Evolutionary conservation across 2,329 filamentous ascomycete species (phyloP).

Genomic region (Colletotrichum sp.): DNA sequence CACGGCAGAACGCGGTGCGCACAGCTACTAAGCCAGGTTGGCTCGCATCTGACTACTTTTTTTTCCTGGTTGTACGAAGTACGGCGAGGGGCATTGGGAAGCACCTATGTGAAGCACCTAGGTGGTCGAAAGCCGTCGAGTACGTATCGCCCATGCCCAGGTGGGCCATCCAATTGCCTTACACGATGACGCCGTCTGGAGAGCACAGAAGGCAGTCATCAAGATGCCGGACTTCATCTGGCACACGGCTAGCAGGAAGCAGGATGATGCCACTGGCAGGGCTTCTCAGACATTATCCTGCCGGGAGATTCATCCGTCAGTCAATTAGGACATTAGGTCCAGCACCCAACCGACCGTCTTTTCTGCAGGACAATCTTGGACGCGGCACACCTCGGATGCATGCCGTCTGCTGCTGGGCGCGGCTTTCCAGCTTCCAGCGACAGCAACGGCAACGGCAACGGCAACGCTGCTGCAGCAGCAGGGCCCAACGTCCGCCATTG

Average conservation of each 20-base stretch:
- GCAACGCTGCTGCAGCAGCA: background rate
- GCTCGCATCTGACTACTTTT: background rate
- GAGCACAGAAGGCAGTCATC: background rate
- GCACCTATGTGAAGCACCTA: background rate
- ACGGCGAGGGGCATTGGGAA: background rate
- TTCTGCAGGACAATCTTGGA: background rate
- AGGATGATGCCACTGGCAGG: background rate
- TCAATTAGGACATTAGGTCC: background rate
- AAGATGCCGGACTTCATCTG: background rate
- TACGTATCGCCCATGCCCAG: background rate
- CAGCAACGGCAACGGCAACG: background rate
- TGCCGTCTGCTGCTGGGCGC: background rate
- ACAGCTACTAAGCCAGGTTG: background rate
- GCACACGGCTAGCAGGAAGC: background rate
- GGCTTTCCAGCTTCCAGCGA: background rate
- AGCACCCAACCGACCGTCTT: background rate
- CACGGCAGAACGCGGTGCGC: background rate
- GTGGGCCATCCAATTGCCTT: background rate
- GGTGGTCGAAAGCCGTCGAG: background rate
- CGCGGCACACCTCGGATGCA: background rate
- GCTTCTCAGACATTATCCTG: background rate
- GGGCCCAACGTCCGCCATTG: background rate
- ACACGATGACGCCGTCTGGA: background rate
- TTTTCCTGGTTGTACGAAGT: background rate
- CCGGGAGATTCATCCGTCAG: background rate